A percentile compares a stretch with the other conserved stretches of the same genome.
These are phyloP conservation scores for Acorus gramineus DNA, from an alignment of 106 monocot species.

Conservation along the genomic window DNA sequence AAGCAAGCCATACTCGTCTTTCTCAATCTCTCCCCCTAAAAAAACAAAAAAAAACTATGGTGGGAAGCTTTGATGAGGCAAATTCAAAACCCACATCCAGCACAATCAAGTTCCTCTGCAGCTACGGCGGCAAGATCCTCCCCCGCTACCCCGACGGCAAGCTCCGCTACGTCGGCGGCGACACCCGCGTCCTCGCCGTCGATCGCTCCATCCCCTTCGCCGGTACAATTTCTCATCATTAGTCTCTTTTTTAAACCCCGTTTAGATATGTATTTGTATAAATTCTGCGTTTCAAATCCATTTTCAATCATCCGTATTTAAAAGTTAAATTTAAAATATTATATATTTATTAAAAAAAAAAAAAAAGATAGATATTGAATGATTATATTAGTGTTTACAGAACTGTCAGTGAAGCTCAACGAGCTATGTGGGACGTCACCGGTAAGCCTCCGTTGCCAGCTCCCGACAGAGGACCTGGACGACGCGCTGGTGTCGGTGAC, in stretches of 20 bases:
- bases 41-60: too few species aligned
- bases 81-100: too few species aligned
- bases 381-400: constrained; percentile 15
- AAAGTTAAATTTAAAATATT: too few species aligned
- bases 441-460: constrained; percentile 55
- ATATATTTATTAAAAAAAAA: too few species aligned
- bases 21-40: too few species aligned
- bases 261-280: background rate
- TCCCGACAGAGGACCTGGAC: constrained; percentile 77
- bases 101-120: constrained; percentile 66
- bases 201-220: constrained; percentile 40
- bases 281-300: constrained; percentile 1
- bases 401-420: constrained; percentile 41
- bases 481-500: constrained; percentile 69
- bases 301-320: too few species aligned
- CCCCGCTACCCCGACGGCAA: constrained; percentile 57
- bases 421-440: constrained; percentile 48
- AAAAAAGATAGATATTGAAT: background rate
- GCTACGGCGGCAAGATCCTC: constrained; percentile 67
- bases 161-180: constrained; percentile 69
- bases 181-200: constrained; percentile 57
- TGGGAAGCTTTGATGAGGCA: too few species aligned
- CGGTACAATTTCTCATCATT: constrained; percentile 14
- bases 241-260: background rate
- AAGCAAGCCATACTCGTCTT: too few species aligned